Conservation (phyloP, 164 flowering plant genomes). For the Platanus orientalis region DNA sequence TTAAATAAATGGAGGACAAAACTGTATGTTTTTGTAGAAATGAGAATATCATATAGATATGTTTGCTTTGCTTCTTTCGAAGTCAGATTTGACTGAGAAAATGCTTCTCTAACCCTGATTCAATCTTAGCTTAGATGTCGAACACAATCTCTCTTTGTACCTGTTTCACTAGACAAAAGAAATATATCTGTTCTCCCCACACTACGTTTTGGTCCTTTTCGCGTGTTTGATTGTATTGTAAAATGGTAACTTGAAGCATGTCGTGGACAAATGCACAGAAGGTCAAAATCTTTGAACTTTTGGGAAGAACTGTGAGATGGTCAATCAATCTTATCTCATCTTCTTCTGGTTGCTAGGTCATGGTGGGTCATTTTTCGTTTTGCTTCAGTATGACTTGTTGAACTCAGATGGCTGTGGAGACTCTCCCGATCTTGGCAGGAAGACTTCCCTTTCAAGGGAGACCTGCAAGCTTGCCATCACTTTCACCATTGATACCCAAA, state of each 20-base stretch:
- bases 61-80: background rate
- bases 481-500: conserved; percentile 50
- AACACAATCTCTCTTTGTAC: background rate
- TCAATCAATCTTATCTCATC: no score
- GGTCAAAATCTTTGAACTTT: no score
- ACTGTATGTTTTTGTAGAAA: no score
- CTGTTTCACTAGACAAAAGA: background rate
- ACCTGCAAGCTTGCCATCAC: conserved; percentile 55
- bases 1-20: no score
- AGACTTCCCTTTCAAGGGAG: conserved; percentile 61
- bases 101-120: background rate
- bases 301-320: no score
- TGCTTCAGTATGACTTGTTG: conserved; percentile 57
- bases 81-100: background rate
- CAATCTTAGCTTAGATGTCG: background rate
- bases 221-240: background rate
- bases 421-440: conserved; percentile 57
- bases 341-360: no score
- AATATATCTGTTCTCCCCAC: background rate
- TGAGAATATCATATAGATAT: background rate
- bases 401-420: conserved; percentile 44
- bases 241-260: no score
- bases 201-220: background rate
- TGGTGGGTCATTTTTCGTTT: background rate
- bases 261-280: background rate